Evolutionary conservation across 2,329 filamentous ascomycete genomes (phyloP).

Genomic region (Colletotrichum liriopes): DNA sequence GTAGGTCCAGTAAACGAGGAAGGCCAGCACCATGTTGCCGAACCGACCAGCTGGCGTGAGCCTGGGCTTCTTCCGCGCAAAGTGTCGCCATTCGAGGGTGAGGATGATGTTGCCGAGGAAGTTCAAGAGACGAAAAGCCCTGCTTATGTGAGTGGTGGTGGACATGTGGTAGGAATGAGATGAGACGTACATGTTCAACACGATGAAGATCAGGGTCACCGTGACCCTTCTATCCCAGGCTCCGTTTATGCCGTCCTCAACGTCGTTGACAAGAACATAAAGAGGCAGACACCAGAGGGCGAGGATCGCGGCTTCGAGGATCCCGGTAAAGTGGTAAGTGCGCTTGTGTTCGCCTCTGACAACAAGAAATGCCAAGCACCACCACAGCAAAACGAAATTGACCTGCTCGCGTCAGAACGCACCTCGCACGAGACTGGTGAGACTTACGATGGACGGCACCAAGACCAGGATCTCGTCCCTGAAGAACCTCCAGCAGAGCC

Average conservation of each 20-base stretch:
- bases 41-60: conserved; percentile 20
- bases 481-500: conserved; percentile 58
- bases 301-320: conserved; percentile 56
- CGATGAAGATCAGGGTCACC: conserved; percentile 54
- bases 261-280: conserved; percentile 43
- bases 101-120: conserved; percentile 57
- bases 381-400: conserved; percentile 56
- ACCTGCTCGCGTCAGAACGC: conserved; percentile 46
- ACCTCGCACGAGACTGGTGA: not conserved
- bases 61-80: conserved; percentile 53
- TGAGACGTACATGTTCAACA: conserved; percentile 57
- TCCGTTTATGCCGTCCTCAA: conserved; percentile 16
- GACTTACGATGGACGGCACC: conserved; percentile 54
- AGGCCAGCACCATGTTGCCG: conserved; percentile 49
- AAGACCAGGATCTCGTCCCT: conserved; percentile 50
- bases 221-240: conserved; percentile 40
- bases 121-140: conserved; percentile 57
- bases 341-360: conserved; percentile 53
- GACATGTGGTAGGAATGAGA: not conserved
- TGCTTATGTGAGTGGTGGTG: conserved; percentile 44
- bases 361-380: conserved; percentile 53
- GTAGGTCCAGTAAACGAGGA: conserved; percentile 60
- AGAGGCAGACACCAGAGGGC: conserved; percentile 51
- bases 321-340: conserved; percentile 57
- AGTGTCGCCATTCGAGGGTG: conserved; percentile 56